These are phyloP conservation scores for Eragrostis tef DNA, from an alignment of 202 grass and related monocot genomes.

Conservation along the genomic window DNA sequence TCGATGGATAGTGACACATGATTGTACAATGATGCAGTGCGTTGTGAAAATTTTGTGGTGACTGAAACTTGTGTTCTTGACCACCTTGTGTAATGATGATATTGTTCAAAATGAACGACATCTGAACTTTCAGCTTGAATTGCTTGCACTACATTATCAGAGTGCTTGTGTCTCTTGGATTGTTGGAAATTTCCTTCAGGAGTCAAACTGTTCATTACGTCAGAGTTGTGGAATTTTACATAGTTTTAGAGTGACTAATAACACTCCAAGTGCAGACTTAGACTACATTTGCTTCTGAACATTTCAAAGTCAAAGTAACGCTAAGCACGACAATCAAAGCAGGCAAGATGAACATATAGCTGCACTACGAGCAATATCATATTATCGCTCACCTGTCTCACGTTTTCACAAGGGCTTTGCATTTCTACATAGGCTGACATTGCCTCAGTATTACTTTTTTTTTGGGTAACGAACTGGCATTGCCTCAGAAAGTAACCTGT, in stretches of 20 bases:
- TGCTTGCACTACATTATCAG: neutral
- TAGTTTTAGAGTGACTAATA: neutral
- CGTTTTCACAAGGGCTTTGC: neutral
- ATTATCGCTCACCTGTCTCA: neutral
- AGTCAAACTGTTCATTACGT: neutral
- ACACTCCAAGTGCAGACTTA: neutral
- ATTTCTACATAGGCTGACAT: neutral
- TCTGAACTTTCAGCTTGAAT: constrained; percentile 33
- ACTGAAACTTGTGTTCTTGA: constrained; percentile 32
- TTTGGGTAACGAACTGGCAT: neutral
- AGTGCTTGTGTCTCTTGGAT: neutral
- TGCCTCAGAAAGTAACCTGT: neutral
- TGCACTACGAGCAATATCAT: neutral
- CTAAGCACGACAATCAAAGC: constrained; percentile 19
- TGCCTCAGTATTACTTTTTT: neutral
- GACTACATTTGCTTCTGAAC: constrained; percentile 20
- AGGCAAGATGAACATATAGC: constrained; percentile 25
- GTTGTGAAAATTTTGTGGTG: constrained; percentile 38
- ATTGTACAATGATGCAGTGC: constrained; percentile 48
- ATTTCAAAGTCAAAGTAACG: neutral
- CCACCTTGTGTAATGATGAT: constrained; percentile 44
- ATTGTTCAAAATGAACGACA: constrained; percentile 53
- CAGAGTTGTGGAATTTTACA: neutral
- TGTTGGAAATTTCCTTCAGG: neutral
- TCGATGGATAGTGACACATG: constrained; percentile 11